phyloP scores from a whole-genome alignment of 148 eudicot genomes.

The Rhododendron vialii region DNA sequence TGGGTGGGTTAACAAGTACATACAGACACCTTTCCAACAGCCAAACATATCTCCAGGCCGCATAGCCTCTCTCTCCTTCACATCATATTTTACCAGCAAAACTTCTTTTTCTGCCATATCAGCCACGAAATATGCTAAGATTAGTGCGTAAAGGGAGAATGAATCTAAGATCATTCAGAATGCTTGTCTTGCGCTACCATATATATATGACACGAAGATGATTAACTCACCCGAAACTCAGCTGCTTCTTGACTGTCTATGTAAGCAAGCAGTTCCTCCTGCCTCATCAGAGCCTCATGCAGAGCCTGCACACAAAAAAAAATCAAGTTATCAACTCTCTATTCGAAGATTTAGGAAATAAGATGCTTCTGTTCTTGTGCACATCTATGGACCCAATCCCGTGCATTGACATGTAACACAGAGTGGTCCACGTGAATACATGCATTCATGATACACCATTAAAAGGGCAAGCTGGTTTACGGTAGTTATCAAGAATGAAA shows the following conservation, averaged over 20 bases:
- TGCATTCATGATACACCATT: neutral
- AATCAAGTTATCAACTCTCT: neutral
- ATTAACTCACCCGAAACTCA: conserved; percentile 53
- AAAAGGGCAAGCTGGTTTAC: neutral
- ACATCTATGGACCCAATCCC: neutral
- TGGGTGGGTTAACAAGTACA: neutral
- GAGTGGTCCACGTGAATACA: neutral
- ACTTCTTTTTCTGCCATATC: conserved; percentile 55
- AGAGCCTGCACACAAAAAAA: conserved; percentile 33
- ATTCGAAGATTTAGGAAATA: neutral
- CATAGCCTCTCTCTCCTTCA: neutral
- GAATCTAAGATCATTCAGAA: neutral
- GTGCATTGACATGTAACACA: neutral
- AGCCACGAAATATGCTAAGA: conserved; percentile 8
- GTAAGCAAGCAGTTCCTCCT: conserved; percentile 91
- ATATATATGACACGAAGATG: neutral
- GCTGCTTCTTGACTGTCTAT: conserved; percentile 86
- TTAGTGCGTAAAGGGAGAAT: neutral
- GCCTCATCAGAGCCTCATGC: conserved; percentile 75
- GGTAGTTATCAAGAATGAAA: neutral
- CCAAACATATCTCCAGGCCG: neutral
- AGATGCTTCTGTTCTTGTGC: neutral
- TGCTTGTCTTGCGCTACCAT: neutral
- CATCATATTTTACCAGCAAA: conserved; percentile 47
- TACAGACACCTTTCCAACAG: neutral